Evolutionary conservation across 2,329 filamentous ascomycete species (phyloP), one percentile per base, ranked within the genome.

Genomic region (Cordyceps fumosorosea): DNA sequence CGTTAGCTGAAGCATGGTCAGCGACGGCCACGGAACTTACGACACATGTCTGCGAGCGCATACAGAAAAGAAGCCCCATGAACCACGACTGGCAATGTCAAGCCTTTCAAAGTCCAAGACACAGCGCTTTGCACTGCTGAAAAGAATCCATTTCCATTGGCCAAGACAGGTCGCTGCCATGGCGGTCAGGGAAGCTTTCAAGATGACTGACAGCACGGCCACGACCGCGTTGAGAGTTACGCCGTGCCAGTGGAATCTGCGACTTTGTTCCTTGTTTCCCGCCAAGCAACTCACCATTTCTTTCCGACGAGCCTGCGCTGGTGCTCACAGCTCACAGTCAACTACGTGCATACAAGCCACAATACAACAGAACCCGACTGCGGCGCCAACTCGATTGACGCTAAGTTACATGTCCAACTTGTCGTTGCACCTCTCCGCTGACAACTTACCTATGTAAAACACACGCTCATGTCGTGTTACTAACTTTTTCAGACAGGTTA

Each of bases 61-160:
- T 8, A 67, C 29, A 32, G 45, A 60, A 24, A 66, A 24, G 45
- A 63, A 65, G 0, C 65, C 64, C 11, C 64, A 42, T 10, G 65
- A 64, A 1, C 66, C 66, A 8, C 66, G 63, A 54, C 63, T 66
- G 7, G 66, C 66, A 12, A 63, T 63, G 40, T 48, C 45, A 26
- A 66, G 65, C 16, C 56, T 62, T 26, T 67, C 66, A 59, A 68
- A 66, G 37, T 68, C 66, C n/a, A 66, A 62, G 32, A 67, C 60
- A n/a, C 47, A 42, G 12, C 65, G 56, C 1, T 47, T 42, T 8
- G 50, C 24, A 8, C 51, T 18, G 3, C 52, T 37, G 20, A 67
- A 67, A 12, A 67, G 26, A 10, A 66, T 65, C 66, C 66, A 68
- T 22, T 68, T 68, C 66, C 65, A 66, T 48, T 67, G 66, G 2